phyloP scores from a whole-genome alignment of 805 yeast species.

The Torulaspora maleeae region DNA sequence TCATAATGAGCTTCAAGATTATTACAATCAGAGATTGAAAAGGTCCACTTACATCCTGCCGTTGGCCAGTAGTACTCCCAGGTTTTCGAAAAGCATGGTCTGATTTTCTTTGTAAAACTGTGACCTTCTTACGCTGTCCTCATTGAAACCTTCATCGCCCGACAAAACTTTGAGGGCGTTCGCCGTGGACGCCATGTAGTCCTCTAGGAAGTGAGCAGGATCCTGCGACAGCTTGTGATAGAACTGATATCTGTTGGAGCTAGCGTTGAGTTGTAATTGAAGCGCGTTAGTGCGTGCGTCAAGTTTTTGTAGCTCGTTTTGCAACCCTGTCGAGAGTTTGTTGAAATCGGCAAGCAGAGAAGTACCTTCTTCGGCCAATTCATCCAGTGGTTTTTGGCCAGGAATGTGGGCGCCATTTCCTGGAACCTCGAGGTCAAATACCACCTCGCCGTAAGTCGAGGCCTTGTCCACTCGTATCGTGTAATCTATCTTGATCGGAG shows the following conservation, averaged over 20 bases:
- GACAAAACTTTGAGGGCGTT: conserved; percentile 80
- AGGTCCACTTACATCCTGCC: conserved; percentile 29
- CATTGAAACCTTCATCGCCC: conserved; percentile 86
- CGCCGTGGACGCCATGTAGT: conserved; percentile 74
- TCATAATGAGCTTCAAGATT: background rate
- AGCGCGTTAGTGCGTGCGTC: conserved; percentile 42
- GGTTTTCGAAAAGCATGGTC: conserved; percentile 70
- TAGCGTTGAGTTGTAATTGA: conserved; percentile 48
- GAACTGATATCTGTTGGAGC: conserved; percentile 68
- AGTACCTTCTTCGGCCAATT: conserved; percentile 31
- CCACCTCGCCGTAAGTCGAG: conserved; percentile 73
- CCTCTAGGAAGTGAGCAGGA: conserved; percentile 69
- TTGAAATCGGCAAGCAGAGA: conserved; percentile 30
- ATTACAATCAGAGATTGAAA: too few relatives aligned
- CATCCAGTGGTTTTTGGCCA: conserved; percentile 31
- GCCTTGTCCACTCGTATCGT: conserved; percentile 71
- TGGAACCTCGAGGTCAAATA: conserved; percentile 69
- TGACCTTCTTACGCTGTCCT: conserved; percentile 81
- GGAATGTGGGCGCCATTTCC: conserved; percentile 32
- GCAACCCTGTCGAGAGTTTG: conserved; percentile 32
- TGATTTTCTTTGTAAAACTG: conserved; percentile 65
- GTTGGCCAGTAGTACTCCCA: conserved; percentile 60
- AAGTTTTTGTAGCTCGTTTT: conserved; percentile 39
- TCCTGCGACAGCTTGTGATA: conserved; percentile 67
- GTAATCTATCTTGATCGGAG: conserved; percentile 75